Percentiles rank a stretch among this genome's conserved stretches.
Conservation (phyloP, 2,329 filamentous ascomycete species). For the Cladosporium oxysporum region DNA sequence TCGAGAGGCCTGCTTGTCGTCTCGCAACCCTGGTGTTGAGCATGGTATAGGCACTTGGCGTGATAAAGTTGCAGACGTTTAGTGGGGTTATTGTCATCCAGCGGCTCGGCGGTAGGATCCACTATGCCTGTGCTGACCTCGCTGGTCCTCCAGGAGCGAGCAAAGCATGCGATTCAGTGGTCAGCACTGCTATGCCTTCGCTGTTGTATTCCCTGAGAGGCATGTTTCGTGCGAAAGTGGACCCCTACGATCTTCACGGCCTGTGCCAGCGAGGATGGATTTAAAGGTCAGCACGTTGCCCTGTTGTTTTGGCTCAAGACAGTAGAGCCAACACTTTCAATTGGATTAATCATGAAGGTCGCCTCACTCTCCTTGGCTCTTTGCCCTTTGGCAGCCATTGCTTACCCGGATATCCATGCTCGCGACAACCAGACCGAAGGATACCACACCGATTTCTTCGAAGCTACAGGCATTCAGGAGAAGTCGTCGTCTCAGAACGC, state of each 20-base stretch:
- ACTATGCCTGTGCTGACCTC: constrained; percentile 12
- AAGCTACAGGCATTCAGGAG: constrained; percentile 32
- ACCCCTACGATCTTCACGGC: not conserved
- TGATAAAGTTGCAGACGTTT: constrained; percentile 15
- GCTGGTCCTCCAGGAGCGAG: constrained; percentile 8
- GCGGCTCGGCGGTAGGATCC: constrained; percentile 18
- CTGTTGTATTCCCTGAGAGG: constrained; percentile 14
- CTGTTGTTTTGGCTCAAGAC: not conserved
- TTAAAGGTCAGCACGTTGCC: constrained; percentile 16
- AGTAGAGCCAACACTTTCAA: constrained; percentile 1
- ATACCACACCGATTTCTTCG: constrained; percentile 32
- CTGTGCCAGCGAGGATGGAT: not conserved
- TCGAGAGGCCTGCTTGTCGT: constrained; percentile 11
- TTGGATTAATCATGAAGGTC: constrained; percentile 9
- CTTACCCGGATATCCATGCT: constrained; percentile 14
- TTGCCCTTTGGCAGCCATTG: constrained; percentile 18
- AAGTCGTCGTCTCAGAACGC: constrained; percentile 31
- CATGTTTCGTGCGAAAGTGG: constrained; percentile 12
- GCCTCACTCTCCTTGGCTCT: constrained; percentile 11
- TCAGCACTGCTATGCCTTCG: constrained; percentile 9
- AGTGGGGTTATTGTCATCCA: constrained; percentile 13
- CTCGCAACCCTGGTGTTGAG: not conserved
- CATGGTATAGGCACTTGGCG: constrained; percentile 18
- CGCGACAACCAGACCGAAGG: constrained; percentile 13
- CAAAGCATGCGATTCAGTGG: constrained; percentile 10